Base-by-base conservation (phyloP, 305 asterid genomes). In the Petunia hybrid region DNA sequence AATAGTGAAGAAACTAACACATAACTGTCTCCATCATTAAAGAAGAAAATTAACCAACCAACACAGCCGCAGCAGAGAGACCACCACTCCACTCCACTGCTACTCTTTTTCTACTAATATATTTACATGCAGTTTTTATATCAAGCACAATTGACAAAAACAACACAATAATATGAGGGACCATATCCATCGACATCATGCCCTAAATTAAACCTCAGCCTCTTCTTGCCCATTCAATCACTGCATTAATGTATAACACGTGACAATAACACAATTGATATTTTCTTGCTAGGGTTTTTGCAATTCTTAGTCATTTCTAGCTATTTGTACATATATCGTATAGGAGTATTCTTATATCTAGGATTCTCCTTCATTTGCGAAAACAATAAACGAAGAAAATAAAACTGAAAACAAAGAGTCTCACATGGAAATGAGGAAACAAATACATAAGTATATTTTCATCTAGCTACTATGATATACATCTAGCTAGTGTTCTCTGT, bases 401-500 rank as follows among this genome's bases (percentile, higher is more conserved):
- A 1, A 64, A 36, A 64, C 45, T 64, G 13, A 71, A 71, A 14
- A 48, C 35, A 5, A 7, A 48, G 61, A 48, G 22, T 48, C 48
- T 74, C 64, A 53, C n/a, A 53, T 74, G 55, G 53, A 53, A 74
- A 74, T 38, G 13, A 55, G 38, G 38, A 74, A 74, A 2, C 45
- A 74, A 53, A 74, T 74, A 55, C 65, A 55, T 71, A 46, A 46
- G 8, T 6, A 46, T 36, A 6, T 78, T 59, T 57, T 57, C 69
- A 56, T 61, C 76, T 79, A 65, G 82, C 36, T n/a, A 80, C 45
- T 59, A 53, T 16, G 46, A 9, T 79, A 6, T 5, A 31, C 6
- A 35, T 41, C 1, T 63, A 67, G n/a, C 78, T 85, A 90, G 43
- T 74, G 79, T 55, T 84, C 83, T 51, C 40, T 84, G 88, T 93